Conservation (phyloP, 176 grass and related monocot genomes). For the Zizania latifolia region DNA sequence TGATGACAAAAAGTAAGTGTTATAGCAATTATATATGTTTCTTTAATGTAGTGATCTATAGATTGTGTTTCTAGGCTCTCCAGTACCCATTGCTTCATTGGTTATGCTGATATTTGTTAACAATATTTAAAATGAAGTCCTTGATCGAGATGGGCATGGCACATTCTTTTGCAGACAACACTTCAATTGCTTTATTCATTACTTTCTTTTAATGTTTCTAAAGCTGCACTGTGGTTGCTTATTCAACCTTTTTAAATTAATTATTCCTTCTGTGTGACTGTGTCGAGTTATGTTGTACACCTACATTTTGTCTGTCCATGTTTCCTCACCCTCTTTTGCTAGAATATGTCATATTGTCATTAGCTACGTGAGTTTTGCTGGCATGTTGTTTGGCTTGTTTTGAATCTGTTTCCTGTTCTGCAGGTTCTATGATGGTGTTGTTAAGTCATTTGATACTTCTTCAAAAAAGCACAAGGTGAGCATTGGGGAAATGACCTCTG, state of each 20-base stretch:
- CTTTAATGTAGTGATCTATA: slow-evolving; percentile 9
- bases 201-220: not conserved
- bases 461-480: slow-evolving; percentile 64
- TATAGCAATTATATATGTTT: slow-evolving; percentile 5
- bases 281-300: not conserved
- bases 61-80: not conserved
- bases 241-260: not conserved
- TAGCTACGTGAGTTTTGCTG: slow-evolving; percentile 13
- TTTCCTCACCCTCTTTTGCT: not conserved
- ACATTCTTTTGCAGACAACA: not conserved
- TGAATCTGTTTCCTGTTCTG: slow-evolving; percentile 29
- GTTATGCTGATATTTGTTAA: not conserved
- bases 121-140: not conserved
- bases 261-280: not conserved
- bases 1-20: slow-evolving; percentile 63
- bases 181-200: not conserved
- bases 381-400: not conserved
- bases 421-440: slow-evolving; percentile 73
- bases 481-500: not conserved
- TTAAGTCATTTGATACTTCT: slow-evolving; percentile 33
- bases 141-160: not conserved
- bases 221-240: not conserved
- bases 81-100: not conserved
- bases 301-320: not conserved
- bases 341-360: slow-evolving; percentile 1